phyloP scores from a whole-genome alignment of 2,329 filamentous ascomycete species.

The Colletotrichum lini region DNA sequence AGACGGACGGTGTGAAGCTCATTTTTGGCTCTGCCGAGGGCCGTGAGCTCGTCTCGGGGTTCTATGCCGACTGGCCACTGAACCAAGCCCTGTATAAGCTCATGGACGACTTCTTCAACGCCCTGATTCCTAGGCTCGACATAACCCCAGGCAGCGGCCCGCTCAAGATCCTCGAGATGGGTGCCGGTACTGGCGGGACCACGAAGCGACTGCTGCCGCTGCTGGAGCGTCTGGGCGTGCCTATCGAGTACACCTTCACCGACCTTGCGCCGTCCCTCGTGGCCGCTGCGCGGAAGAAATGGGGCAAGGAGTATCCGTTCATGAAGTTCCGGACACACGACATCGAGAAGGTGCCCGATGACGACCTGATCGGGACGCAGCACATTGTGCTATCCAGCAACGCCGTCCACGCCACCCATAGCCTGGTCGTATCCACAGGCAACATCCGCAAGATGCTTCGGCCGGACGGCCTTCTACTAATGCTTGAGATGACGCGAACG shows the following conservation, averaged over 20 bases:
- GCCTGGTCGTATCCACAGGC: neutral
- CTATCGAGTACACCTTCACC: neutral
- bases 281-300: neutral
- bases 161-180: constrained; percentile 6
- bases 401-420: neutral
- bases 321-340: neutral
- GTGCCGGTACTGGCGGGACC: constrained; percentile 11
- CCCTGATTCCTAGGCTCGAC: neutral
- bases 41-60: constrained; percentile 51
- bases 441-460: constrained; percentile 1
- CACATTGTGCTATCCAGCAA: neutral
- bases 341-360: neutral
- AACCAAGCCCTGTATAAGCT: constrained; percentile 52
- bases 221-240: neutral
- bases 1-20: constrained; percentile 54
- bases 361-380: neutral
- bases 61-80: constrained; percentile 55
- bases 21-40: constrained; percentile 56
- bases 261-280: neutral
- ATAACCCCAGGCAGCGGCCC: neutral
- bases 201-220: neutral
- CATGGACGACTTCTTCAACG: constrained; percentile 44
- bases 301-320: neutral
- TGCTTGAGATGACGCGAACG: constrained; percentile 42
- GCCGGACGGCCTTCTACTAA: neutral